Evolutionary conservation across 306 rosid species (phyloP).

Genomic region (Lathyrus sativus): DNA sequence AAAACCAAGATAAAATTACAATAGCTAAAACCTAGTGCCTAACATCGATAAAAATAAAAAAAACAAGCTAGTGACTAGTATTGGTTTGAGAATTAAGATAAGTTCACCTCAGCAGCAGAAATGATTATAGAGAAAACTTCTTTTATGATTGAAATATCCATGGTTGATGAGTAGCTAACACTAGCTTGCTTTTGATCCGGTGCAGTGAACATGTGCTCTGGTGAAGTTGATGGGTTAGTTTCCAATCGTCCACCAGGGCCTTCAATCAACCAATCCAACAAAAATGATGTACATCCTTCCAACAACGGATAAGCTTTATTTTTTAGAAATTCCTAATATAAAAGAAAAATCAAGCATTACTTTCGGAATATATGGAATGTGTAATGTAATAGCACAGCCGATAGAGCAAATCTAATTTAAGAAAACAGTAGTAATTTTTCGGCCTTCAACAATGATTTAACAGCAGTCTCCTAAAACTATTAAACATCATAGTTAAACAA

Average conservation of each 20-base stretch:
- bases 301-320: constrained; percentile 90
- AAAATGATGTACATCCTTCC: constrained; percentile 90
- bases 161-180: constrained; percentile 95
- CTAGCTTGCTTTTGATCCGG: constrained; percentile 86
- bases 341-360: constrained; percentile 39
- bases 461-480: constrained; percentile 3
- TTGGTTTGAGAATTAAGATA: constrained; percentile 30
- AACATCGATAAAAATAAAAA: background rate
- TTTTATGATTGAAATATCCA: constrained; percentile 86
- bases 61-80: constrained; percentile 12
- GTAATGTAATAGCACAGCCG: constrained; percentile 17
- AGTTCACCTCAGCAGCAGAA: constrained; percentile 83
- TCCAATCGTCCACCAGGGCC: constrained; percentile 76
- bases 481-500: background rate
- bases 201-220: constrained; percentile 91
- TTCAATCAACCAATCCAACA: constrained; percentile 96
- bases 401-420: constrained; percentile 21
- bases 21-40: constrained; percentile 8
- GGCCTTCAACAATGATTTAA: background rate
- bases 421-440: constrained; percentile 6
- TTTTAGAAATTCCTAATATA: constrained; percentile 71
- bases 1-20: constrained; percentile 25
- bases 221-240: constrained; percentile 98
- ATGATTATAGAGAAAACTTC: constrained; percentile 75
- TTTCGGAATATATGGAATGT: constrained; percentile 4